Conservation (phyloP, 176 grass and related monocot genomes). For the Lolium rigidum region DNA sequence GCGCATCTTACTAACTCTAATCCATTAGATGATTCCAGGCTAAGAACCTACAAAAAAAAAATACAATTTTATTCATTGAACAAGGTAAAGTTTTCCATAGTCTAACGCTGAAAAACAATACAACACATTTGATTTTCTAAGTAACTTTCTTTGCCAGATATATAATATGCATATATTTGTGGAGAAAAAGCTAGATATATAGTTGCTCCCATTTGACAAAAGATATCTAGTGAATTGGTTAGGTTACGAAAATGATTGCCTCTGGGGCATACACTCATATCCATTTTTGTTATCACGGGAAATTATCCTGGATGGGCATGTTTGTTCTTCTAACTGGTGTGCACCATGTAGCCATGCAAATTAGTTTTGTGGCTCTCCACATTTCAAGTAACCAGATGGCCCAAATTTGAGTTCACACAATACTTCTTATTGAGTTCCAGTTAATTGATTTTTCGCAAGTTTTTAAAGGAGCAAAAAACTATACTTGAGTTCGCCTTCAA, state of each 20-base stretch:
- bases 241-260: conserved; percentile 1
- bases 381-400: neutral
- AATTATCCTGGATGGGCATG: neutral
- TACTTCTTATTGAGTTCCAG: neutral
- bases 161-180: neutral
- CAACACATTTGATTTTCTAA: conserved; percentile 8
- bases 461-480: conserved; percentile 25
- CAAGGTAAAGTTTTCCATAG: conserved; percentile 29
- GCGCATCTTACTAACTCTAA: conserved; percentile 73
- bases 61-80: conserved; percentile 27
- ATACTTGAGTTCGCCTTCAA: conserved; percentile 34
- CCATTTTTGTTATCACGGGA: neutral
- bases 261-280: neutral
- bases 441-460: conserved; percentile 20
- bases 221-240: neutral
- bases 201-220: neutral
- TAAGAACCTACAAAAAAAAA: conserved; percentile 80
- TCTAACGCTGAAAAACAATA: neutral
- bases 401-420: neutral
- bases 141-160: neutral
- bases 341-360: conserved; percentile 9
- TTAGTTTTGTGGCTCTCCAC: conserved; percentile 17
- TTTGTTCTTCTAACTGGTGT: conserved; percentile 13
- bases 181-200: conserved; percentile 4
- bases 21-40: conserved; percentile 70